These are phyloP conservation scores for Ceratobasidium sp. DNA, from an alignment of 1,284 basidiomycete genomes.

Conservation along the genomic window DNA sequence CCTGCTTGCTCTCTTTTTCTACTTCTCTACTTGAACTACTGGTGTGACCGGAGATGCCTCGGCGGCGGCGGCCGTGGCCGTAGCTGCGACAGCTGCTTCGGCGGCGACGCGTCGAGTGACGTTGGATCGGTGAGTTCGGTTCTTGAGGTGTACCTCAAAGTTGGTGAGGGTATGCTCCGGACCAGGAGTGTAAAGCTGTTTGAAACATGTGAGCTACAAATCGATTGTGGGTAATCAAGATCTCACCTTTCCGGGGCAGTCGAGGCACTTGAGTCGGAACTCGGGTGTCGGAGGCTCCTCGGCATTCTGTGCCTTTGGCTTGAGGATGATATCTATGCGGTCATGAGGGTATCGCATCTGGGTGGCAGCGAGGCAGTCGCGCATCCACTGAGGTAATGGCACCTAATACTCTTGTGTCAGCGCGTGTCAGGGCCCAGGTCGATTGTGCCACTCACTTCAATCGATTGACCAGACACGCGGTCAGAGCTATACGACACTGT, in stretches of 20 bases:
- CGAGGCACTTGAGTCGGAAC: slow-evolving; percentile 94
- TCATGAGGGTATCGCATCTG: slow-evolving; percentile 83
- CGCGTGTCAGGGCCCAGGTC: neutral
- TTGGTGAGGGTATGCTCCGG: slow-evolving; percentile 89
- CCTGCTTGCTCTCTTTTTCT: slow-evolving; percentile 1
- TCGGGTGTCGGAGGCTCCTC: slow-evolving; percentile 58
- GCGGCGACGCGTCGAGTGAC: slow-evolving; percentile 57
- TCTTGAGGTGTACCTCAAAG: slow-evolving; percentile 92
- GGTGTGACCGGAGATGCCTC: neutral
- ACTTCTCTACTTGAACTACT: neutral
- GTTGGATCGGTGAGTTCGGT: slow-evolving; percentile 72
- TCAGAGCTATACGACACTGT: slow-evolving; percentile 21
- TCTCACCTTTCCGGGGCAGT: slow-evolving; percentile 91
- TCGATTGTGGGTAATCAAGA: neutral
- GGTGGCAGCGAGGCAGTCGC: slow-evolving; percentile 69
- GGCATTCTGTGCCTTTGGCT: slow-evolving; percentile 60
- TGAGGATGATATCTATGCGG: slow-evolving; percentile 79
- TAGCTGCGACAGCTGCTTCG: neutral
- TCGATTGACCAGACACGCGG: slow-evolving; percentile 5
- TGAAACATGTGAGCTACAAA: neutral
- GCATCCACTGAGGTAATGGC: slow-evolving; percentile 75
- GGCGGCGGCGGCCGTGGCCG: neutral
- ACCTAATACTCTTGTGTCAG: slow-evolving; percentile 6
- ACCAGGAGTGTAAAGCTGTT: slow-evolving; percentile 89
- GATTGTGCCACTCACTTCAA: slow-evolving; percentile 29